Evolutionary conservation across 805 yeast species (phyloP).

Genomic region (Metschnikowia koreensis): DNA sequence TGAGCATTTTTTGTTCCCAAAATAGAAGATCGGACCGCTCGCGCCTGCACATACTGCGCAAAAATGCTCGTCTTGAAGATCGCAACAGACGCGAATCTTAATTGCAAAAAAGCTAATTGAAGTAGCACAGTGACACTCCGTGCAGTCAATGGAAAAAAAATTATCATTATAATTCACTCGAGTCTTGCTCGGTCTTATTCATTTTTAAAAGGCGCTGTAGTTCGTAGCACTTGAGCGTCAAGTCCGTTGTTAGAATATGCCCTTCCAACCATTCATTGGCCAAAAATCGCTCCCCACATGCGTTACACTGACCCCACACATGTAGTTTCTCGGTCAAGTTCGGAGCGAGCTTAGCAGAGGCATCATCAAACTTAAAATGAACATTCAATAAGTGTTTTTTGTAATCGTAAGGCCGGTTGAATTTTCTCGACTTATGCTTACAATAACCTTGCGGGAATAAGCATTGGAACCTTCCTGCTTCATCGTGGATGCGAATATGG

Average conservation of each 20-base stretch:
- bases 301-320: constrained; percentile 35
- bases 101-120: not conserved
- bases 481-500: constrained; percentile 45
- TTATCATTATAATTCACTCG: not conserved
- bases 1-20: constrained; percentile 14
- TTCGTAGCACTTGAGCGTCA: constrained; percentile 5
- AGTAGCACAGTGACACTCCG: too few species aligned
- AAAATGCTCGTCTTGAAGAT: not conserved
- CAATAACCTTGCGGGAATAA: constrained; percentile 40
- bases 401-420: constrained; percentile 46
- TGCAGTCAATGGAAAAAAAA: too few species aligned
- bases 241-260: constrained; percentile 44
- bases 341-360: constrained; percentile 38
- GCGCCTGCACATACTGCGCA: constrained; percentile 1
- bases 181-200: constrained; percentile 3
- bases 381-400: constrained; percentile 43
- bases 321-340: constrained; percentile 43
- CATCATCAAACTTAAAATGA: constrained; percentile 43
- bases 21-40: constrained; percentile 4
- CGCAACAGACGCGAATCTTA: not conserved
- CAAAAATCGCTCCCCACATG: constrained; percentile 48
- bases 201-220: constrained; percentile 10
- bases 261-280: constrained; percentile 57
- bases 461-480: constrained; percentile 43
- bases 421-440: constrained; percentile 41